Evolutionary conservation across 2,329 filamentous ascomycete genomes (phyloP), one percentile per base, ranked within the genome.

Genomic region (Penicillium verrucosum): DNA sequence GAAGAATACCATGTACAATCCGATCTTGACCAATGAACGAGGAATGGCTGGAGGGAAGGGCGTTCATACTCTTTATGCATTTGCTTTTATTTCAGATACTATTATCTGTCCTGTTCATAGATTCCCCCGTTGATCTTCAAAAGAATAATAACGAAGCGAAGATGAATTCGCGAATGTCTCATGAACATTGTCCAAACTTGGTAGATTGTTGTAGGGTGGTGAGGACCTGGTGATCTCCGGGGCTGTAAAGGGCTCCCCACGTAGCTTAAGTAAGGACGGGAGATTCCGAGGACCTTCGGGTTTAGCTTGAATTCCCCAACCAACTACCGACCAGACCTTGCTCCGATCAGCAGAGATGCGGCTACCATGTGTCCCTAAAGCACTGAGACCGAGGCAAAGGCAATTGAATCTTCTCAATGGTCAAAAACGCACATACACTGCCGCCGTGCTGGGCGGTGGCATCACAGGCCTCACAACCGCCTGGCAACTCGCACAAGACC

Each of bases 401-500:
- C 61, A 64, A 60, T 61, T 65, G 56, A 49, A 46, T 8, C 56
- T 62, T 30, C 36, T 44, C 51, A 50, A 56, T 56, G 62, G 48
- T 30, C 67, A 66, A 48, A 59, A 58, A 49, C 66, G 67, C 54
- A 62, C 68, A 36, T 75, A 71, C 58, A 70, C 78, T 66, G 73
- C 90, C 54, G 90, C 89, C 25, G 80, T 95, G 50, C 74, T 95
- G 30, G 92, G 92, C 51, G 90, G 87, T 58, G 92, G 92, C 40
- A 86, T 96, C 70, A 94, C 90, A 1, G 92, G 92, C 49, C 82
- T 96, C 46, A 84, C 88, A 36, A 82, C 86, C 38, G 90, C 91
- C 30, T 90, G 90, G 77, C 92, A 90, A 72, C 80, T 96, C 43
- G 80, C 86, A 12, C 84, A 84, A 63, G 79, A 86, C 66, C 81